Evolutionary conservation across 2,329 filamentous ascomycete genomes (phyloP), one percentile per base, ranked within the genome.

Genomic region (Pseudopyricularia javanii): DNA sequence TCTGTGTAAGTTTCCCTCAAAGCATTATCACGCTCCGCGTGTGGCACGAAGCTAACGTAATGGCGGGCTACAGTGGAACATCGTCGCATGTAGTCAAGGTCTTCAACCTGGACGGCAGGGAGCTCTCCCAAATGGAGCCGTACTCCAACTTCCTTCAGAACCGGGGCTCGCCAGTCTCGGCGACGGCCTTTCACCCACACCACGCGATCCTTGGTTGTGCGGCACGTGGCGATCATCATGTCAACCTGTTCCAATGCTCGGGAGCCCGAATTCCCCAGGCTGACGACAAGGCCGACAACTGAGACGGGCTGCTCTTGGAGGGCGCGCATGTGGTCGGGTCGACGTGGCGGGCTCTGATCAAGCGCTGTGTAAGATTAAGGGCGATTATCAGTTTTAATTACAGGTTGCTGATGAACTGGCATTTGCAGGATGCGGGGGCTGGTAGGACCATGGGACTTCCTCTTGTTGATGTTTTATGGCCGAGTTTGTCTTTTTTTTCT

Each of bases 171-270:
- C 86, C 93, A 1, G 94, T 98, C 59, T 84, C 90, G 3, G 80
- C 87, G 34, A 95, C 91, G 8, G 86, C 91, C 0, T 98, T 97
- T 74, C 93, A 98, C 69, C 93, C 93, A 1, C 93, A 98, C 67
- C 82, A 86, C 51, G 91, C 95, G 70, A 84, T 96, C 67, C 77
- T 98, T 56, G 91, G 89, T 34, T 93, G 87, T 61, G 87, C 91
- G 1, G 88, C 90, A 4, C 77, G 88, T 45, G 88, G 90, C 53
- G 91, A 96, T 64, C 82, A 91, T 55, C 88, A 96, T 65, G 83
- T 98, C 62, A 96, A 95, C 65, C 75, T 97, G 28, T 94, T 91
- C 63, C 83, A 80, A 32, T 90, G 86, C 67, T 78, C 81, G 56
- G 74, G 75, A 52, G 69, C 33, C 32, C 40, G 40, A 12, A 26